Conservation (phyloP, 164 flowering plant genomes). For the Vitis rupestris region DNA sequence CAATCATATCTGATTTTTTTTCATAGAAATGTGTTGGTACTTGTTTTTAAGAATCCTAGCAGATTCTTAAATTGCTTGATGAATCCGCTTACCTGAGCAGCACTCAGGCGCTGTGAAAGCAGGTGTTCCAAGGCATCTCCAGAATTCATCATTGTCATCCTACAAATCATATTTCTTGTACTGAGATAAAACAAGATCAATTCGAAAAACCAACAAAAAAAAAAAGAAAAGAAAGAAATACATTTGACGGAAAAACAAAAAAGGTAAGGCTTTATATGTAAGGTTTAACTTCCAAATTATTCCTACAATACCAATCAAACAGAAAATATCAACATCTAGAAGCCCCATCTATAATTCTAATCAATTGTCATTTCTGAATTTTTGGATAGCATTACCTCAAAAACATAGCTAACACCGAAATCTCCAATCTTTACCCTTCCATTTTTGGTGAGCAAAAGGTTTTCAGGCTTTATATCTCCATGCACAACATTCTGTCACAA, state of each 20-base stretch:
- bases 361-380: not conserved
- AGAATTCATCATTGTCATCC: conserved; percentile 3
- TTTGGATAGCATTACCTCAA: not conserved
- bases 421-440: conserved; percentile 1
- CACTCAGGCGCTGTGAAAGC: conserved; percentile 2
- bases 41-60: no score
- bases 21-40: no score
- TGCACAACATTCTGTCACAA: conserved; percentile 1
- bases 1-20: no score
- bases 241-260: no score
- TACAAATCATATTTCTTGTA: not conserved
- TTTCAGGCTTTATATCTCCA: conserved; percentile 1
- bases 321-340: no score
- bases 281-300: no score
- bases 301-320: no score
- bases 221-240: no score
- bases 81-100: not conserved
- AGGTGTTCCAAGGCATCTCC: conserved; percentile 1
- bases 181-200: no score
- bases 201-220: no score
- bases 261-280: no score
- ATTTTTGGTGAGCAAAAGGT: not conserved
- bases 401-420: not conserved
- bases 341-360: not conserved
- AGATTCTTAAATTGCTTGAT: not conserved